Evolutionary conservation across 345 rosid species (phyloP).

Genomic region (Euphorbia lathyris): DNA sequence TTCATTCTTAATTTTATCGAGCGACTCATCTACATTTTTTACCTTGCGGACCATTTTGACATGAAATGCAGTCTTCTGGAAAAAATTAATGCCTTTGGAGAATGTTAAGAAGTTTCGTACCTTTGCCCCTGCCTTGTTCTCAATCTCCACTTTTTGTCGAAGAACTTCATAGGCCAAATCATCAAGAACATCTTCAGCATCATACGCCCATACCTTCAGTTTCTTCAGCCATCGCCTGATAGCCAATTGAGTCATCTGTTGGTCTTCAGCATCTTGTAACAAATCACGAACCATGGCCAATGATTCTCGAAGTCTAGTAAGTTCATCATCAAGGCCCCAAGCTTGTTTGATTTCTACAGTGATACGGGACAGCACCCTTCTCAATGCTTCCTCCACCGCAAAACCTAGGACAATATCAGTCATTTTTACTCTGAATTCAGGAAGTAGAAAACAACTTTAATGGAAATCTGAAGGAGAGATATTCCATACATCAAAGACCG

Average conservation of each 20-base stretch:
- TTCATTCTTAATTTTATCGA: background rate
- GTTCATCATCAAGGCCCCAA: background rate
- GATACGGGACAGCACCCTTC: background rate
- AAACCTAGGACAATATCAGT: background rate
- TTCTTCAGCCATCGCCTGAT: background rate
- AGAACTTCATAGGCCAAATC: background rate
- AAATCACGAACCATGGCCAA: background rate
- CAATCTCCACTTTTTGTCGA: background rate
- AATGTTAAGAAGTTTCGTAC: background rate
- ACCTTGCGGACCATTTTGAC: background rate
- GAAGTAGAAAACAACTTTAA: no score
- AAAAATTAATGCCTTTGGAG: background rate
- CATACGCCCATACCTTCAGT: background rate
- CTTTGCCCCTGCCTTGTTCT: background rate
- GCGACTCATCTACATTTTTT: background rate
- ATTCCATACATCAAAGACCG: no score
- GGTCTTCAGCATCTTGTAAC: slow-evolving; percentile 2
- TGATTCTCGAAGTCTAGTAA: background rate
- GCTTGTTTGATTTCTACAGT: no score
- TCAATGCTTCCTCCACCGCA: background rate
- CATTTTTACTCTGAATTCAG: background rate
- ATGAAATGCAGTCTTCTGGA: background rate
- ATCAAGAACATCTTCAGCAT: background rate
- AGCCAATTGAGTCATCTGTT: background rate
- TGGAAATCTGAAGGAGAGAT: no score